These are phyloP conservation scores for Ceratobasidium papillatum DNA, from an alignment of 1,284 basidiomycete genomes.

Conservation along the genomic window DNA sequence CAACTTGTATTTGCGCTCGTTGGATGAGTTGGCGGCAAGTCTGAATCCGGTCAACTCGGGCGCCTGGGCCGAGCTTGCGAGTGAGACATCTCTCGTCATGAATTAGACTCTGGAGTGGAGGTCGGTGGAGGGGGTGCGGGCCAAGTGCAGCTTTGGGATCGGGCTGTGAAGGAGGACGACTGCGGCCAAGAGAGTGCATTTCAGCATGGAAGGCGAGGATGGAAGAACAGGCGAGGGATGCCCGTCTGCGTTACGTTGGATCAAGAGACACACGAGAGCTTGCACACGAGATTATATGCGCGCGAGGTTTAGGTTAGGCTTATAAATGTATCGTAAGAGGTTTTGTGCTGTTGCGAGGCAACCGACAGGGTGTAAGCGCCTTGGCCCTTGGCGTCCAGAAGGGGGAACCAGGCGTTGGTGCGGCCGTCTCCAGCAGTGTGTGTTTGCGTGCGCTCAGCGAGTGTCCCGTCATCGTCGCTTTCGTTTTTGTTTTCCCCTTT, in stretches of 20 bases:
- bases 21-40: too few relatives aligned
- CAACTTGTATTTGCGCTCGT: too few relatives aligned
- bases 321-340: conserved; percentile 32
- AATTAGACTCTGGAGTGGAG: neutral
- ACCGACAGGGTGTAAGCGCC: conserved; percentile 14
- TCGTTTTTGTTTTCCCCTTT: neutral
- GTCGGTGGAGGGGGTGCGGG: neutral
- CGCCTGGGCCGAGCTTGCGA: neutral
- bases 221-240: neutral
- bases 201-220: conserved; percentile 10
- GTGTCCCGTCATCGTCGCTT: neutral
- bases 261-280: neutral
- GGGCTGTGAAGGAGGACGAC: conserved; percentile 2
- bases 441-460: neutral
- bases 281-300: neutral
- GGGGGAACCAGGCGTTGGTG: neutral
- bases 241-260: conserved; percentile 11
- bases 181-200: conserved; percentile 24
- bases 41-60: neutral
- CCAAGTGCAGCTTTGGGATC: neutral
- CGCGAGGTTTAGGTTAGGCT: neutral
- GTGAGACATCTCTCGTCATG: neutral
- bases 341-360: conserved; percentile 13
- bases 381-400: conserved; percentile 7
- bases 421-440: conserved; percentile 11